Evolutionary conservation across 805 yeast species (phyloP).

Genomic region (Isabelozyma gotoi): DNA sequence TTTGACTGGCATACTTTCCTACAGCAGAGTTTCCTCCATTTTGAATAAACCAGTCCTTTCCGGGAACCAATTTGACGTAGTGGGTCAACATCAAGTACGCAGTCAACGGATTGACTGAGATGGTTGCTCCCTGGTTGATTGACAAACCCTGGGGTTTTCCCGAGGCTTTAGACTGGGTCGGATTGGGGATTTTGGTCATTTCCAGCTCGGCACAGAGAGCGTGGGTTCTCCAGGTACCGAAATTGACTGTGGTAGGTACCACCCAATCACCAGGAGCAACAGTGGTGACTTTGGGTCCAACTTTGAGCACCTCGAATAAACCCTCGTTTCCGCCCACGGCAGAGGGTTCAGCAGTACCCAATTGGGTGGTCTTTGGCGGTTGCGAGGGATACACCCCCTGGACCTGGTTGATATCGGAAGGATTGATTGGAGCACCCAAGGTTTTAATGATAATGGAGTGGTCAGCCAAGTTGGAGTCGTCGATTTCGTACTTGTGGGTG

Average conservation of each 20-base stretch:
- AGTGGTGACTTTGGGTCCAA: slow-evolving; percentile 52
- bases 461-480: slow-evolving; percentile 40
- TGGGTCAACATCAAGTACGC: slow-evolving; percentile 86
- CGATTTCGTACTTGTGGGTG: slow-evolving; percentile 52
- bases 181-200: slow-evolving; percentile 58
- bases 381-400: slow-evolving; percentile 48
- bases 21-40: slow-evolving; percentile 97
- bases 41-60: slow-evolving; percentile 87
- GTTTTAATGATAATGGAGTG: slow-evolving; percentile 35
- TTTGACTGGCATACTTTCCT: slow-evolving; percentile 86
- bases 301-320: slow-evolving; percentile 75
- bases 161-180: slow-evolving; percentile 42
- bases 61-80: slow-evolving; percentile 58
- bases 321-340: slow-evolving; percentile 97
- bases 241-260: slow-evolving; percentile 71
- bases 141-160: slow-evolving; percentile 33
- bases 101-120: slow-evolving; percentile 88
- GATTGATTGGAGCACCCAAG: slow-evolving; percentile 43
- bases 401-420: slow-evolving; percentile 46
- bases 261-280: slow-evolving; percentile 82
- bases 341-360: slow-evolving; percentile 59
- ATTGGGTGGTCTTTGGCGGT: slow-evolving; percentile 50
- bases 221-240: slow-evolving; percentile 94
- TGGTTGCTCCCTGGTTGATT: slow-evolving; percentile 75
- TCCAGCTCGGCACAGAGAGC: slow-evolving; percentile 53